phyloP scores from a whole-genome alignment of 208 protist genomes.

The Strigomonas culicis region DNA sequence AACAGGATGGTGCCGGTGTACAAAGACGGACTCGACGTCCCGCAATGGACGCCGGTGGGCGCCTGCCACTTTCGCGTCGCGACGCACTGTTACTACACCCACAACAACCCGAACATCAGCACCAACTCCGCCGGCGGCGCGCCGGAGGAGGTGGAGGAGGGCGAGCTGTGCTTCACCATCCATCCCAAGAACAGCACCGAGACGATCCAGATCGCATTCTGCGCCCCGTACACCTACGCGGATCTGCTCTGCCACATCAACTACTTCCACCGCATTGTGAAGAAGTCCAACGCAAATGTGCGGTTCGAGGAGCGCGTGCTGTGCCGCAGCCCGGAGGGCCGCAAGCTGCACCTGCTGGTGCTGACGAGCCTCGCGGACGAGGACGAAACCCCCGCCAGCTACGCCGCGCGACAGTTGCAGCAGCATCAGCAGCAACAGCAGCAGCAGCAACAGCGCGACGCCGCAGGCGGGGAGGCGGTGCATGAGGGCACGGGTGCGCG shows the following conservation, averaged over 20 bases:
- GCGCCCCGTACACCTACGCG: constrained; percentile 81
- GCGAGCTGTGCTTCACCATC: constrained; percentile 71
- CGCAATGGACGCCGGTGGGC: constrained; percentile 63
- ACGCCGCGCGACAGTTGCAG: not conserved
- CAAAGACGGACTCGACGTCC: constrained; percentile 23
- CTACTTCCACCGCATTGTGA: constrained; percentile 74
- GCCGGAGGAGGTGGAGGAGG: constrained; percentile 40
- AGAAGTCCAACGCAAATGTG: constrained; percentile 25
- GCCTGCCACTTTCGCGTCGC: constrained; percentile 59
- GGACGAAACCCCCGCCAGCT: not conserved
- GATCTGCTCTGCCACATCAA: constrained; percentile 82
- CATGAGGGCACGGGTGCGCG: too few relatives aligned
- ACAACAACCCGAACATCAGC: not conserved
- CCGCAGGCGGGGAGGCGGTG: not conserved
- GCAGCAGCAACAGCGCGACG: not conserved
- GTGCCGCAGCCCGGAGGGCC: constrained; percentile 67
- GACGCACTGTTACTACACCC: not conserved
- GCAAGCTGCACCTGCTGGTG: constrained; percentile 81
- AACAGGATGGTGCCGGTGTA: constrained; percentile 84
- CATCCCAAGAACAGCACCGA: constrained; percentile 13
- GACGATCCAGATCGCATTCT: constrained; percentile 82
- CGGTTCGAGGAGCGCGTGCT: constrained; percentile 85
- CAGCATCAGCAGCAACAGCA: not conserved
- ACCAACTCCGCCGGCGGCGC: too few relatives aligned
- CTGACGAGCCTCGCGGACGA: constrained; percentile 47